Evolutionary conservation across 768 basidiomycete species (phyloP).

Genomic region (Gymnopilus dilepis): DNA sequence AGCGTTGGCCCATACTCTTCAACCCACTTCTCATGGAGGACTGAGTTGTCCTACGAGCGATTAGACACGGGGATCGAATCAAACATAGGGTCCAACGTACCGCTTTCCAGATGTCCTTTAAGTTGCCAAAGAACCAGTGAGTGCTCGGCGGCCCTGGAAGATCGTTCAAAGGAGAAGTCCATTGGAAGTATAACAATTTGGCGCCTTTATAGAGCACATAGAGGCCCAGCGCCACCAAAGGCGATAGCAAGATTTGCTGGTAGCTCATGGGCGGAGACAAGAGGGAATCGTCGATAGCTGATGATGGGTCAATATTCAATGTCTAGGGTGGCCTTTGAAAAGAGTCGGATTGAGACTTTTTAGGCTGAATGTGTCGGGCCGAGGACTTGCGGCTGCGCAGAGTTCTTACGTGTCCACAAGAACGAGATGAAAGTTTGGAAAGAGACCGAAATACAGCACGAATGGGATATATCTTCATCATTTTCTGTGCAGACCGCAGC

Average conservation of each 20-base stretch:
- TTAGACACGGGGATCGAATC: neutral
- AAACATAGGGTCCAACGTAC: conserved; percentile 32
- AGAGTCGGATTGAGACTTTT: neutral
- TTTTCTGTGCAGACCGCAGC: conserved; percentile 2
- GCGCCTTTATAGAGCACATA: conserved; percentile 39
- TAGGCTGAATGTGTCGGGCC: neutral
- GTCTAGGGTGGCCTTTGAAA: neutral
- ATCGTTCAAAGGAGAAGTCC: conserved; percentile 48
- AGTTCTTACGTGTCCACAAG: neutral
- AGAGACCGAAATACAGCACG: neutral
- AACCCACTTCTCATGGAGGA: conserved; percentile 52
- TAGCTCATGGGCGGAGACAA: conserved; percentile 14
- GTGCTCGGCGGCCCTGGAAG: conserved; percentile 56
- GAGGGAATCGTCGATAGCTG: neutral
- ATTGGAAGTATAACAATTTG: conserved; percentile 34
- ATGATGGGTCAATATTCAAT: neutral
- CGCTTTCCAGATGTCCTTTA: conserved; percentile 47
- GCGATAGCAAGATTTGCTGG: conserved; percentile 12
- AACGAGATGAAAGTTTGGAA: neutral
- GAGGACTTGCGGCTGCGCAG: neutral
- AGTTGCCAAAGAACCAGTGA: conserved; percentile 54
- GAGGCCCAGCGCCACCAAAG: conserved; percentile 14
- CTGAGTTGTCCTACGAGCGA: conserved; percentile 37
- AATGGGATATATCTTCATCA: neutral
- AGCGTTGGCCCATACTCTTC: conserved; percentile 52